Base-by-base conservation (phyloP, 371 early-diverging fungal genomes). In the Mucor velutinosus region DNA sequence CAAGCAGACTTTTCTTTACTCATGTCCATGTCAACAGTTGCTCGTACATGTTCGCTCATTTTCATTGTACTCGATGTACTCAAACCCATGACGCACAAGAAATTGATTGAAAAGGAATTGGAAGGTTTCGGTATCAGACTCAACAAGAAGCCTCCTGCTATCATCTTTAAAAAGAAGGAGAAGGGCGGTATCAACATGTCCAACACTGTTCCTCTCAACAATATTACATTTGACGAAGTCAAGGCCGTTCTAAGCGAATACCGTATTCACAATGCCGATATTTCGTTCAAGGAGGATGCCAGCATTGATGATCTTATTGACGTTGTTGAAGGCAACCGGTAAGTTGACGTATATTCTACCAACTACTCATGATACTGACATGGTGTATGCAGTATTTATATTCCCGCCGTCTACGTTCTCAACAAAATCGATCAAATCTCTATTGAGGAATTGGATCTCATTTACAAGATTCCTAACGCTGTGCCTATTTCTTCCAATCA, bases 121-220 rank as follows among this genome's bases (percentile, higher is more conserved):
- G 99, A 99, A 84, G 95, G 95, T 0, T 97, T 98, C 62, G 99
- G 99, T 61, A 98, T 99, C 73, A 86, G 99, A 58, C 81, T 99
- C 69, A 99, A 99, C 85, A 94, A 93, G 77, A 77, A 91, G 72
- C 95, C 95, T 56, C 99, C 99, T 53, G 96, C 97, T 74, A 99
- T 97, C 74, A 88, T 92, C 77, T 97, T 97, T 77, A 90, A 88
- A 65, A 96, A 95, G 83, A 95, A 94, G 86, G 96, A 95, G 62
- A 92, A 92, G 79, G 98, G 99, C 66, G 99, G 99, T 58, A 90
- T 98, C 76, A 91, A 82, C 69, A 93, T 95, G 87, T 90, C 94
- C 64, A 93, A 89, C 74, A 93, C 95, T 8, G 94, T 94, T 10
- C 92, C 94, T 17, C 76, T 95, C 66, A 94, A 94, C 14, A 81